These are phyloP conservation scores for Glycine tomentella DNA, from an alignment of 306 rosid genomes.

Conservation along the genomic window DNA sequence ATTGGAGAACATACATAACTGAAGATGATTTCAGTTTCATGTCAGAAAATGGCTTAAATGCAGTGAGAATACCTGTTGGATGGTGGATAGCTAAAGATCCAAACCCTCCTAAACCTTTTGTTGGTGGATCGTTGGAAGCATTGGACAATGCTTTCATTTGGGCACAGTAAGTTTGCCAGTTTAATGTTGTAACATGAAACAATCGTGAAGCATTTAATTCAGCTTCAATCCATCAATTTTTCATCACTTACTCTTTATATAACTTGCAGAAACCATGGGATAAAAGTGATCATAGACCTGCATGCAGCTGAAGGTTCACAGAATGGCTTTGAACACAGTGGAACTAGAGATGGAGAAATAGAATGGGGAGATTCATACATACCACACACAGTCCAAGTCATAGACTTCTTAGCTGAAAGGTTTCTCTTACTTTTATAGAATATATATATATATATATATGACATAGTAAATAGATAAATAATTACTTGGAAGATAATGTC, in stretches of 20 bases:
- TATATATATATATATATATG: background rate
- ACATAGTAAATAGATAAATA: too few relatives aligned
- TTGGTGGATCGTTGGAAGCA: constrained; percentile 61
- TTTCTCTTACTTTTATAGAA: constrained; percentile 22
- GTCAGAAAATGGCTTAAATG: constrained; percentile 61
- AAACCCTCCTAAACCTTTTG: constrained; percentile 70
- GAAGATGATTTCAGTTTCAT: constrained; percentile 70
- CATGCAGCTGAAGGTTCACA: constrained; percentile 71
- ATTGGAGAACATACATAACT: constrained; percentile 62
- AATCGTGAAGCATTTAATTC: background rate
- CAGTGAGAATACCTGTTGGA: constrained; percentile 73
- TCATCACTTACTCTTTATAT: background rate
- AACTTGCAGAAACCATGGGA: constrained; percentile 52
- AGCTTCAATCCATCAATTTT: background rate
- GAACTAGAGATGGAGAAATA: constrained; percentile 56
- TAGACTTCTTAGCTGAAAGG: constrained; percentile 64
- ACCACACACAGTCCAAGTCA: constrained; percentile 54
- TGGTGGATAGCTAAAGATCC: constrained; percentile 72
- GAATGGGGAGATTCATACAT: constrained; percentile 65
- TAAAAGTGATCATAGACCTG: constrained; percentile 62
- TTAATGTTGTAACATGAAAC: background rate
- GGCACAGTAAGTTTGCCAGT: constrained; percentile 57
- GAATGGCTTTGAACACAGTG: constrained; percentile 62
- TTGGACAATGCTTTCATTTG: constrained; percentile 74
- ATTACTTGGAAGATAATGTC: too few relatives aligned